phyloP scores from a whole-genome alignment of 495 filamentous ascomycete genomes.

The Penicillium canariense region DNA sequence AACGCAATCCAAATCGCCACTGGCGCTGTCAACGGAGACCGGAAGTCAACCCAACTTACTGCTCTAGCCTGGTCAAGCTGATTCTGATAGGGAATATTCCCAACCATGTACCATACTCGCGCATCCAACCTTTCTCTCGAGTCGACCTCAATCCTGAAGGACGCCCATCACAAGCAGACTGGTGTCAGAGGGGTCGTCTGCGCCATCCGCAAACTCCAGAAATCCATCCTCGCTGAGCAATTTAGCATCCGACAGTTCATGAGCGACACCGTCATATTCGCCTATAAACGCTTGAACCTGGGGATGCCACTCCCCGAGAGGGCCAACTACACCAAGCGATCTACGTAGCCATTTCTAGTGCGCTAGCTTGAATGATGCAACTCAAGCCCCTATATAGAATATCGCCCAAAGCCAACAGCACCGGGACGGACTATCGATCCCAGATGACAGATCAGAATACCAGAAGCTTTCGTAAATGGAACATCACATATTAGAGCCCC shows the following conservation, averaged over 20 bases:
- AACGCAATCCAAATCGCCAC: constrained; percentile 6
- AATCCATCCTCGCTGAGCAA: constrained; percentile 2
- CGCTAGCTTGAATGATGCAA: no score
- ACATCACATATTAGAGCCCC: no score
- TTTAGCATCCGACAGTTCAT: constrained; percentile 15
- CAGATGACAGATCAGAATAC: no score
- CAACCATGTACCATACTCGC: not conserved
- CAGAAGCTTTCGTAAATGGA: no score
- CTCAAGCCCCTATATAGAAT: no score
- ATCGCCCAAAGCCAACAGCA: no score
- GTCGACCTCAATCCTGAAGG: not conserved
- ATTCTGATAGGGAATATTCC: constrained; percentile 22
- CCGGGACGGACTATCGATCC: no score
- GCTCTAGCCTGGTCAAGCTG: constrained; percentile 6
- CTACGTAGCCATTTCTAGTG: not conserved
- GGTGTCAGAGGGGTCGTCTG: constrained; percentile 18
- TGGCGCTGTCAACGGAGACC: constrained; percentile 17
- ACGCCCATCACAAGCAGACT: constrained; percentile 5
- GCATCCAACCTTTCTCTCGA: not conserved
- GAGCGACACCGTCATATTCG: constrained; percentile 13
- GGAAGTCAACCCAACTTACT: constrained; percentile 5
- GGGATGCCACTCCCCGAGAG: not conserved
- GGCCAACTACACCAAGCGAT: not conserved
- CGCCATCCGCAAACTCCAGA: constrained; percentile 7
- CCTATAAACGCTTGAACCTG: constrained; percentile 3